Conservation (phyloP, 768 basidiomycete genomes). For the Amanita polypyramis region DNA sequence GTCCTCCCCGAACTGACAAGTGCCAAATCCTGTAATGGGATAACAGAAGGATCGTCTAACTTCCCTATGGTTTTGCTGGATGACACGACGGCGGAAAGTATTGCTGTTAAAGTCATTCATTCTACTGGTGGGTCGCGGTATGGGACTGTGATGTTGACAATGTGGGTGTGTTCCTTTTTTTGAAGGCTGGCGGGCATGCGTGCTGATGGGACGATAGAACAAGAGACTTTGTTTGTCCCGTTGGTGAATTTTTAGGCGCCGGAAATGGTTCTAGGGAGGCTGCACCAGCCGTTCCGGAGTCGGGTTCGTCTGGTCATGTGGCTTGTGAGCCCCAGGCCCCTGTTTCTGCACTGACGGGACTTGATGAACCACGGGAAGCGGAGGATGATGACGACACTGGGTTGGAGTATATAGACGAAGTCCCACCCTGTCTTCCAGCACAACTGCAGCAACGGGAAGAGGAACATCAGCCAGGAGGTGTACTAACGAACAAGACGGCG, state of each 20-base stretch:
- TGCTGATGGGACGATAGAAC: background rate
- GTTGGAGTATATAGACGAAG: slow-evolving; percentile 1
- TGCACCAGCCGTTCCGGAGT: background rate
- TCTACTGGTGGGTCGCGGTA: background rate
- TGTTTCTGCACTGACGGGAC: background rate
- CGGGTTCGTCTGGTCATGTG: background rate
- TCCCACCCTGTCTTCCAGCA: background rate
- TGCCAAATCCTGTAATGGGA: slow-evolving; percentile 1
- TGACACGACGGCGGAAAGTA: background rate
- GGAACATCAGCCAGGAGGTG: background rate
- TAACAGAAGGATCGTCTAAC: slow-evolving; percentile 6
- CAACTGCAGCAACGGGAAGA: background rate
- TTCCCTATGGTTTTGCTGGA: slow-evolving; percentile 7
- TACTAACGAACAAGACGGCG: background rate
- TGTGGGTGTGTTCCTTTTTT: background rate
- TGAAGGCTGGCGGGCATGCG: background rate
- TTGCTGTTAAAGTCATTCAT: background rate
- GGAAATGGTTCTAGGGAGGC: background rate
- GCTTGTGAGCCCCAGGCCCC: background rate
- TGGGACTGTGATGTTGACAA: background rate
- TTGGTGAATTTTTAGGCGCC: background rate
- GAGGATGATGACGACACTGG: background rate
- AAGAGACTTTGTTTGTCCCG: slow-evolving; percentile 4
- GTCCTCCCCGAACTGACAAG: slow-evolving; percentile 7
- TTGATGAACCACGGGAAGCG: background rate